Base-by-base conservation (phyloP, 805 yeast genomes). In the Kuraishia borneana region DNA sequence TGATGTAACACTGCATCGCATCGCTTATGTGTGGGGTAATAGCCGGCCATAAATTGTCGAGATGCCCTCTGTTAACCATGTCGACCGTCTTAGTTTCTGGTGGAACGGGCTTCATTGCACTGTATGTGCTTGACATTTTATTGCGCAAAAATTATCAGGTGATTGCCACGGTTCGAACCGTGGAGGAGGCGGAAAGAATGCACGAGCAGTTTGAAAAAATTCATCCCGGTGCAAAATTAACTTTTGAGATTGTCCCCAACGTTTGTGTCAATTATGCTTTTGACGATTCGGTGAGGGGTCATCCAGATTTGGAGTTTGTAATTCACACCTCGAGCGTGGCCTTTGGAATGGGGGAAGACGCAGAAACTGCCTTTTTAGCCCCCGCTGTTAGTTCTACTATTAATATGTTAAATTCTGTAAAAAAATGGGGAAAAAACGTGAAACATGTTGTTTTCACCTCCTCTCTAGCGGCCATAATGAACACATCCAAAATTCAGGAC, bases 331-430 rank as follows among this genome's bases (percentile, higher is more conserved):
- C 74, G 20, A 28, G 31, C 19, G 13, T 25, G 6, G 28, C 50
- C 28, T 46, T 42, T 36, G 46, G 43, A 16, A 31, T 40, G 19
- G 46, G 53, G 20, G 51, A 51, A 9, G 61, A 65, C 39, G 51
- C 60, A 18, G 65, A 61, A 35, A 60, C 61, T 39, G 68, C 64
- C 10, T 54, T 65, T 35, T 51, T 67, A 30, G 44, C 34, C 8
- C 75, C 76, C 1, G 74, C 76, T 2, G 51, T 70, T 21, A 48
- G 60, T 26, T 74, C 75, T 21, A 68, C 73, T 19, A 42, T 48
- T 29, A 58, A 58, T 41, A 63, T 68, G 9, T 51, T 70, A 36
- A 39, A 42, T 10, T 68, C 73, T 0, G 58, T 65, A n/a, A 46
- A 50, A 32, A 39, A 46, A 13, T 49, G 48, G 35, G 72, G 62